Conservation (phyloP, 805 yeast species). For the Saccharomycopsis sp. region DNA sequence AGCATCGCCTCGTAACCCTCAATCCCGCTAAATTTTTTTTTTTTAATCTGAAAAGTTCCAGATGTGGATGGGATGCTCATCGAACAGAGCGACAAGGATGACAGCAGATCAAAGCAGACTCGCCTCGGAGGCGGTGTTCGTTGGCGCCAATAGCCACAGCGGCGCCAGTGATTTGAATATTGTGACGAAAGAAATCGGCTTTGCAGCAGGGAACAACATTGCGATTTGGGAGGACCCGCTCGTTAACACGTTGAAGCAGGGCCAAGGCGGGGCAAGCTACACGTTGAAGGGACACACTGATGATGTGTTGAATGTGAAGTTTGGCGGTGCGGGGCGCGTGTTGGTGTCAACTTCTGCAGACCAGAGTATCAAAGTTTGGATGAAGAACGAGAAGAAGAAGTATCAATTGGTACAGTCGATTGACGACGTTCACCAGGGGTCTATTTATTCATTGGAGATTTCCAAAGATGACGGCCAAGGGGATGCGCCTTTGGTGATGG, state of each 20-base stretch:
- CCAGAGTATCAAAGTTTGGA: conserved; percentile 54
- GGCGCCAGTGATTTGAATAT: conserved; percentile 46
- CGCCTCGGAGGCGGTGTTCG: conserved; percentile 45
- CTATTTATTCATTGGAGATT: conserved; percentile 49
- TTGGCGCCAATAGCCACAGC: conserved; percentile 65
- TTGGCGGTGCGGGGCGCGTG: conserved; percentile 36
- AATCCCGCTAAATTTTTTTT: no score
- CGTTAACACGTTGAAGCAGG: no score
- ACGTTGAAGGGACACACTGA: conserved; percentile 55
- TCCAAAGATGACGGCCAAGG: conserved; percentile 20
- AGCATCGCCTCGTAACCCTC: no score
- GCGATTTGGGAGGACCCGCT: conserved; percentile 52
- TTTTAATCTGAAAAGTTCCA: background rate
- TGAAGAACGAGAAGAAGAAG: conserved; percentile 20
- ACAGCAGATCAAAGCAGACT: no score
- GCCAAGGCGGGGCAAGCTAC: conserved; percentile 39
- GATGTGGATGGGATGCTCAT: background rate
- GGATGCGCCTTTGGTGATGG: conserved; percentile 31
- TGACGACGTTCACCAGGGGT: conserved; percentile 34
- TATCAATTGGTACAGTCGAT: conserved; percentile 27
- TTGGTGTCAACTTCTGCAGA: conserved; percentile 66
- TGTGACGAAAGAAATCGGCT: conserved; percentile 42
- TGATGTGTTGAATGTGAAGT: conserved; percentile 60
- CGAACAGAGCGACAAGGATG: no score
- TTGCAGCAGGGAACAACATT: conserved; percentile 57